phyloP scores from a whole-genome alignment of 495 filamentous ascomycete species.

The Penicillium salamii region DNA sequence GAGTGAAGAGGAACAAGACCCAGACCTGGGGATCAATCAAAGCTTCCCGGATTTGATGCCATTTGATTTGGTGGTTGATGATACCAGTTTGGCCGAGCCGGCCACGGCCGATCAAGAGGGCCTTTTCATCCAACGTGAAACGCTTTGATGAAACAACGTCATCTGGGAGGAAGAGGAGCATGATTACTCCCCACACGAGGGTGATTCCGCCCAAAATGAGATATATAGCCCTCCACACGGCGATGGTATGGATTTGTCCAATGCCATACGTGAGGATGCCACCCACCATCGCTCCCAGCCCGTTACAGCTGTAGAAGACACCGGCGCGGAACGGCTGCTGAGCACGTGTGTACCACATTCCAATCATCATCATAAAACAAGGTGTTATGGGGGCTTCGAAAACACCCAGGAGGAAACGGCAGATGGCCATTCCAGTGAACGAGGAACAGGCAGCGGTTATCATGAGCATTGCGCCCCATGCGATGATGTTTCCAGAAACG shows the following conservation, averaged over 20 bases:
- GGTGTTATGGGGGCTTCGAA: slow-evolving; percentile 41
- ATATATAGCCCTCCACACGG: slow-evolving; percentile 41
- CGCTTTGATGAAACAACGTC: slow-evolving; percentile 36
- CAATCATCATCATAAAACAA: slow-evolving; percentile 40
- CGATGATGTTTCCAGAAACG: slow-evolving; percentile 20
- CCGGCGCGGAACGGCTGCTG: slow-evolving; percentile 33
- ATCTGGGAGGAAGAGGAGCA: slow-evolving; percentile 37
- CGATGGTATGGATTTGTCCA: slow-evolving; percentile 43
- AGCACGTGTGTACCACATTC: slow-evolving; percentile 31
- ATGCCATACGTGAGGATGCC: slow-evolving; percentile 51
- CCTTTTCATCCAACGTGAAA: slow-evolving; percentile 38
- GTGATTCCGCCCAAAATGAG: slow-evolving; percentile 38
- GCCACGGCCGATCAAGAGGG: slow-evolving; percentile 35
- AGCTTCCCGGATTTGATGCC: slow-evolving; percentile 45
- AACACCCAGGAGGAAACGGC: slow-evolving; percentile 39
- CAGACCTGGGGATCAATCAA: slow-evolving; percentile 40
- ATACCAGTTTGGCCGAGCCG: slow-evolving; percentile 40
- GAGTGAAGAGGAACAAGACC: slow-evolving; percentile 30
- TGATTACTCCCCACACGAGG: slow-evolving; percentile 34
- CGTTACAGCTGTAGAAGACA: slow-evolving; percentile 45
- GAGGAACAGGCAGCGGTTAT: slow-evolving; percentile 30
- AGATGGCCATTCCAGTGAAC: slow-evolving; percentile 38
- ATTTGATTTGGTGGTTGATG: slow-evolving; percentile 41
- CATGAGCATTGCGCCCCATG: slow-evolving; percentile 41
- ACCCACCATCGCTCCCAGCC: slow-evolving; percentile 44